These are phyloP conservation scores for Phytophthora syringae DNA, from an alignment of 352 stramenopile species.

Conservation along the genomic window DNA sequence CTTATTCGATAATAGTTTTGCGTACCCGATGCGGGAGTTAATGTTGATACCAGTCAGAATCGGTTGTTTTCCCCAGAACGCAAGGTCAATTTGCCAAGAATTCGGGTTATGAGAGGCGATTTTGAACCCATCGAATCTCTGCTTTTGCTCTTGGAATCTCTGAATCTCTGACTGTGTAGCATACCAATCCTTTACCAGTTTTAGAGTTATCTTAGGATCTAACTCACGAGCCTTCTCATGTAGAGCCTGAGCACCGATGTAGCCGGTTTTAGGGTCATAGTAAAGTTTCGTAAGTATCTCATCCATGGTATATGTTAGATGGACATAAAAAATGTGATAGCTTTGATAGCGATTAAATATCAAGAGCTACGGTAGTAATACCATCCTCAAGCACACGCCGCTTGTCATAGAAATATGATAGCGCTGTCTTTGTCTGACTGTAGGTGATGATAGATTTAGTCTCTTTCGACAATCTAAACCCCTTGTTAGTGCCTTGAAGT, in stretches of 20 bases:
- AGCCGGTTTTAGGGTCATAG: too few species aligned
- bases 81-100: slow-evolving; percentile 33
- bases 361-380: slow-evolving; percentile 17
- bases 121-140: not conserved
- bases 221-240: too few species aligned
- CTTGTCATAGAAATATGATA: slow-evolving; percentile 26
- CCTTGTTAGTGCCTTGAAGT: slow-evolving; percentile 25
- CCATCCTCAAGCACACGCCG: slow-evolving; percentile 20
- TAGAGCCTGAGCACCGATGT: too few species aligned
- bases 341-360: too few species aligned
- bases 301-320: too few species aligned
- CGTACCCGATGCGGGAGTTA: slow-evolving; percentile 32
- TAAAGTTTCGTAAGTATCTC: too few species aligned
- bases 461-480: slow-evolving; percentile 29
- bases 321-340: too few species aligned
- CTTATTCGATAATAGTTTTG: slow-evolving; percentile 24
- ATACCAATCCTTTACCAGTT: too few species aligned
- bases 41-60: slow-evolving; percentile 34
- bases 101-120: not conserved
- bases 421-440: slow-evolving; percentile 22
- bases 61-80: slow-evolving; percentile 17
- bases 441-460: slow-evolving; percentile 41
- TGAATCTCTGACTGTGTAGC: not conserved
- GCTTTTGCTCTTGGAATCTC: not conserved
- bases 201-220: too few species aligned